phyloP scores from a whole-genome alignment of 305 asterid species.

The Fraxinus dipetala region DNA sequence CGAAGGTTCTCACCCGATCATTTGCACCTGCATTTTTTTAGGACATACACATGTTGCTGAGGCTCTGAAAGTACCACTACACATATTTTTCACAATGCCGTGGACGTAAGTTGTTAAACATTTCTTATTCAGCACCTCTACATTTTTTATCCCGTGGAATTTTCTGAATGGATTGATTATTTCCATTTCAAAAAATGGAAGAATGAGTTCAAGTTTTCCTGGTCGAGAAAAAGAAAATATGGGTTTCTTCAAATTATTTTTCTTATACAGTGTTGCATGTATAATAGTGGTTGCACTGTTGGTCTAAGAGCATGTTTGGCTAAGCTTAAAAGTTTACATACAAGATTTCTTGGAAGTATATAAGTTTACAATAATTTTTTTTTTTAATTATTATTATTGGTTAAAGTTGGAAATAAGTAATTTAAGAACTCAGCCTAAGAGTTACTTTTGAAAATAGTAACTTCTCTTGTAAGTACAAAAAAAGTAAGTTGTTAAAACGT shows the following conservation, averaged over 20 bases:
- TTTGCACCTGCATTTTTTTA: conserved; percentile 29
- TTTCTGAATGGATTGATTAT: background rate
- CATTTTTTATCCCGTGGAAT: background rate
- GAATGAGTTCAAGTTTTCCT: background rate
- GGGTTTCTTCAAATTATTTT: background rate
- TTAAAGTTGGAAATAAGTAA: background rate
- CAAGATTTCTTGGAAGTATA: background rate
- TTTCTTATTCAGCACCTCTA: background rate
- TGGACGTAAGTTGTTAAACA: conserved; percentile 79
- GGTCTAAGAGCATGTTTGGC: background rate
- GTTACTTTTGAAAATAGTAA: background rate
- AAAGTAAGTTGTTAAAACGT: background rate
- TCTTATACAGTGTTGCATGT: background rate
- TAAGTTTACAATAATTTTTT: background rate
- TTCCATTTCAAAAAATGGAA: background rate
- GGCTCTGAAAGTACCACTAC: conserved; percentile 78
- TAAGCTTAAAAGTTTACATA: background rate
- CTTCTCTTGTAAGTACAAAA: background rate
- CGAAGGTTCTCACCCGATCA: conserved; percentile 9
- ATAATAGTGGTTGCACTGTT: background rate
- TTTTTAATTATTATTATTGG: background rate
- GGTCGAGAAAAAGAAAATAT: background rate
- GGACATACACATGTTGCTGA: conserved; percentile 91
- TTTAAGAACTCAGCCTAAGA: background rate
- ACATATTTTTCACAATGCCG: conserved; percentile 93